These are phyloP conservation scores for Leishmania arabica DNA, from an alignment of 208 protist genomes.

Conservation along the genomic window DNA sequence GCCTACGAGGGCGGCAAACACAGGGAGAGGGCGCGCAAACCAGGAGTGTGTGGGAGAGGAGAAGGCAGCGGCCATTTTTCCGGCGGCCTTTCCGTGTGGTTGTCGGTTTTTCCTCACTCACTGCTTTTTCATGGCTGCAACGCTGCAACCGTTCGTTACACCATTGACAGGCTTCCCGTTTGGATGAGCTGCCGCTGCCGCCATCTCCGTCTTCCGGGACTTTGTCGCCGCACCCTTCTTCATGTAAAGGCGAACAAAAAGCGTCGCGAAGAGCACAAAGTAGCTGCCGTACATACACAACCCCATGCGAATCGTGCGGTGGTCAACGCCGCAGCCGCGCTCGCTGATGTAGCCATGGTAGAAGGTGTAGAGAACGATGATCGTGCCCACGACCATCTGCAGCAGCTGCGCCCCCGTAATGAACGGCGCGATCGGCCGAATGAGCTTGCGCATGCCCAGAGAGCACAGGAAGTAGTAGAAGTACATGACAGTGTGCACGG, in stretches of 20 bases:
- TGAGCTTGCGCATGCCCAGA: slow-evolving; percentile 42
- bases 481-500: slow-evolving; percentile 96
- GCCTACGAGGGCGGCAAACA: not conserved
- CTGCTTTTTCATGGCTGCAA: slow-evolving; percentile 8
- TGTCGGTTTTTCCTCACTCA: not conserved
- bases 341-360: slow-evolving; percentile 40
- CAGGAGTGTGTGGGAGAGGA: not conserved
- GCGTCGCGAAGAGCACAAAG: slow-evolving; percentile 79
- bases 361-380: slow-evolving; percentile 56
- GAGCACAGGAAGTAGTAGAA: slow-evolving; percentile 93
- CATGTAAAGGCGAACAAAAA: slow-evolving; percentile 62
- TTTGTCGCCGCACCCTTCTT: slow-evolving; percentile 22
- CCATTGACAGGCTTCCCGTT: not conserved
- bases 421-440: slow-evolving; percentile 80
- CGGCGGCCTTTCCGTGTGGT: not conserved
- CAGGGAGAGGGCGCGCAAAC: not conserved
- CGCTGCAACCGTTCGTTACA: slow-evolving; percentile 1
- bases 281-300: slow-evolving; percentile 91
- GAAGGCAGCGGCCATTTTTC: not conserved
- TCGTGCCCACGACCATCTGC: slow-evolving; percentile 93
- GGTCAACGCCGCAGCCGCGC: slow-evolving; percentile 46
- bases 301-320: slow-evolving; percentile 52
- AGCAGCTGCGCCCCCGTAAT: slow-evolving; percentile 86
- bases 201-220: not conserved
- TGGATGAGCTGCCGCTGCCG: not conserved